Evolutionary conservation across 106 monocot genomes (phyloP).

Genomic region (Agapanthus africanus): DNA sequence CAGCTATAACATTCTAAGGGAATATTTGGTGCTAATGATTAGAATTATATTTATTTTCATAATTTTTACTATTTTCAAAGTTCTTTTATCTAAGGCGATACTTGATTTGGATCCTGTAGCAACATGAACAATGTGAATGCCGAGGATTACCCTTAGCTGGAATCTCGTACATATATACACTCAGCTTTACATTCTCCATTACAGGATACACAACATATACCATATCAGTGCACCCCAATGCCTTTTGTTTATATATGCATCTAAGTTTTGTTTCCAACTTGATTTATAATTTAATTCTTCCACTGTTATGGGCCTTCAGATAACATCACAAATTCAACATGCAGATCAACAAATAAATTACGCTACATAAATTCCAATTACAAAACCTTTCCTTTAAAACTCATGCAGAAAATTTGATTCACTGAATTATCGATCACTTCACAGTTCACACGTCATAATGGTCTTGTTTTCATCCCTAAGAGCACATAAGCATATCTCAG

Average conservation of each 20-base stretch:
- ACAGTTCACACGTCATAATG: too few species aligned
- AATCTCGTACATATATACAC: not conserved
- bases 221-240: not conserved
- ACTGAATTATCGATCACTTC: too few species aligned
- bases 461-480: too few species aligned
- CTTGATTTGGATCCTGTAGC: not conserved
- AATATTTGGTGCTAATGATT: not conserved
- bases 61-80: not conserved
- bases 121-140: not conserved
- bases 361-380: too few species aligned
- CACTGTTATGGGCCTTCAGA: too few species aligned
- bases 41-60: not conserved
- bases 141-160: not conserved
- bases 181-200: not conserved
- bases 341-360: too few species aligned
- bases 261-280: not conserved
- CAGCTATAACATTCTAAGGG: not conserved
- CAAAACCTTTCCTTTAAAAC: too few species aligned
- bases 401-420: too few species aligned
- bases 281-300: not conserved
- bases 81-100: not conserved
- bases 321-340: too few species aligned
- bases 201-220: not conserved
- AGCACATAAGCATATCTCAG: too few species aligned
- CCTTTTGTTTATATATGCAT: not conserved